These are phyloP conservation scores for Penicillium sp. DNA, from an alignment of 2,329 filamentous ascomycete species.

Conservation along the genomic window DNA sequence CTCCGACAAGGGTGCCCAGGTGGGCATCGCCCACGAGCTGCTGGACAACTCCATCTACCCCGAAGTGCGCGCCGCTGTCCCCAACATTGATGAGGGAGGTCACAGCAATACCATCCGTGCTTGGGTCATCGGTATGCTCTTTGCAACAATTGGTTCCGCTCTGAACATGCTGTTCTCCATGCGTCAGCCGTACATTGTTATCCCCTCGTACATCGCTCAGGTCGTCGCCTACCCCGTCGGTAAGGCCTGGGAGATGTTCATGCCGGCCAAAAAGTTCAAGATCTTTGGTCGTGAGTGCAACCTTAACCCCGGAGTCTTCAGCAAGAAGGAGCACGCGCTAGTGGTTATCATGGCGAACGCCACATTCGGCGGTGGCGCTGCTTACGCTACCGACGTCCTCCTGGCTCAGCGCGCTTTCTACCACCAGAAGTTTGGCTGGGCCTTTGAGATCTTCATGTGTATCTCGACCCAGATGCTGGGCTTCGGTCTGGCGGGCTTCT, in stretches of 20 bases:
- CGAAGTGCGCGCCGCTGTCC: conserved; percentile 66
- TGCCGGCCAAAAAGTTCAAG: conserved; percentile 40
- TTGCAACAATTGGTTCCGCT: conserved; percentile 63
- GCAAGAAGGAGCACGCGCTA: conserved; percentile 50
- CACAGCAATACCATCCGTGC: conserved; percentile 66
- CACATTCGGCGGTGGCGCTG: conserved; percentile 60
- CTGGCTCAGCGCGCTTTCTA: conserved; percentile 72
- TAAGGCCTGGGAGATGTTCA: conserved; percentile 40
- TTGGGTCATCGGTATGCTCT: conserved; percentile 62
- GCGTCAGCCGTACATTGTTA: conserved; percentile 60
- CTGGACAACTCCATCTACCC: conserved; percentile 69
- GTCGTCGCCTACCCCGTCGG: conserved; percentile 61
- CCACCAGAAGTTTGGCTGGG: conserved; percentile 66
- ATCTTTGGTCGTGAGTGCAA: conserved; percentile 42
- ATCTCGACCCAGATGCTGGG: conserved; percentile 70
- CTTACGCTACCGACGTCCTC: conserved; percentile 74
- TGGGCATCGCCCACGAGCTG: conserved; percentile 60
- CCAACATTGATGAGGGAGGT: conserved; percentile 65
- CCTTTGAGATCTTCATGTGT: conserved; percentile 66
- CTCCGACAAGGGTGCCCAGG: conserved; percentile 58
- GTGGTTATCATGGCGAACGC: conserved; percentile 63
- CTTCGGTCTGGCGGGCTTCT: conserved; percentile 69
- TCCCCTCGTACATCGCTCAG: conserved; percentile 65
- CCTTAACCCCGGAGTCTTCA: conserved; percentile 49
- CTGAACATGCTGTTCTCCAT: conserved; percentile 61